Base-by-base conservation (phyloP, 306 rosid species). In the Mimosa bimucronata region DNA sequence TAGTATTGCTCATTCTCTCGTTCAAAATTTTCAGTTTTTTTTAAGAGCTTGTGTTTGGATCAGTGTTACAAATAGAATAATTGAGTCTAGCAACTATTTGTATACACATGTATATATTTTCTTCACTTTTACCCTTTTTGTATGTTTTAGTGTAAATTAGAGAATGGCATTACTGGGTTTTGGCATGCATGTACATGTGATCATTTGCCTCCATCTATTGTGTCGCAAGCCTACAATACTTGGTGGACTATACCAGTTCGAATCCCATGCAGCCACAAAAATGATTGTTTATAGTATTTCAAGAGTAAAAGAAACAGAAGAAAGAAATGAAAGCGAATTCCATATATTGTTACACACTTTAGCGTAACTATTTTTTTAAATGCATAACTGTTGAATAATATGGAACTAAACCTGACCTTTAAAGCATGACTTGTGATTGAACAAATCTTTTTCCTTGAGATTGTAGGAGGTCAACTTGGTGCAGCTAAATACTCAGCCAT, bases 391-490 rank as follows among this genome's bases (percentile, higher is more conserved):
- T 50, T 16, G 58, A 19, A 53, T 53, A 19, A 53, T n/a, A 18
- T 7, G 26, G 21, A 9, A 2, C 60, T 8, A 53, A 53, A 53
- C 60, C 11, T 19, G 25, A 46, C 53, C 53, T 46, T 50, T 50
- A 0, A 16, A 50, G 57, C 21, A 15, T 50, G 21, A 50, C 4
- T n/a, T 15, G 57, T 16, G 21, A 50, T 15, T 50, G 8, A 50
- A 50, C 21, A 50, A 18, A 21, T 8, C 9, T 53, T 21, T 21
- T 2, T 21, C 2, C 57, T 72, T 57, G 79, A 72, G 64, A 76
- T 79, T 50, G 69, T 74, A 95, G 99, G 96, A 45, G 99, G 99
- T 86, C 96, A 73, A 48, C 73, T 72, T 41, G 98, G 97, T 64
- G 95, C 98, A 30, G 28, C 81, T n/a, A 88, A 92, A 15, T 93